These are phyloP conservation scores for Trifolium subterraneum DNA, from an alignment of 306 rosid species.

Conservation along the genomic window DNA sequence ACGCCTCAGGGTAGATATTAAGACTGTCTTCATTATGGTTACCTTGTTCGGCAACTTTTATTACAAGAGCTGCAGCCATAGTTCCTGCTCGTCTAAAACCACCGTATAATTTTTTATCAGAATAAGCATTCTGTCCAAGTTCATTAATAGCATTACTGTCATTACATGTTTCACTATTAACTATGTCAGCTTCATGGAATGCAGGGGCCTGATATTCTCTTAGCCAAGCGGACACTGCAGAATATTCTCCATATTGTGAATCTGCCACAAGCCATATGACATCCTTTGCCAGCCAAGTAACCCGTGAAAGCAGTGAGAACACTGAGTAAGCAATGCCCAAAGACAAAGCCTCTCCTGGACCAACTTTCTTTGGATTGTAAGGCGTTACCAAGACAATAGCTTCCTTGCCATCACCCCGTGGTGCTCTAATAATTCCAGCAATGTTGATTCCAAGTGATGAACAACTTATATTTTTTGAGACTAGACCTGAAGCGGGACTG, in stretches of 20 bases:
- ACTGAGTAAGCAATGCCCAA: conserved; percentile 86
- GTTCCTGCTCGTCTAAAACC: conserved; percentile 95
- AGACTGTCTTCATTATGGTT: conserved; percentile 74
- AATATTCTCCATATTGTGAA: conserved; percentile 80
- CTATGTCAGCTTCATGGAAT: conserved; percentile 46
- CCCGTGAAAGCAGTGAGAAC: conserved; percentile 80
- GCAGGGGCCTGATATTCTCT: conserved; percentile 84
- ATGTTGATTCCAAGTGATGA: conserved; percentile 69
- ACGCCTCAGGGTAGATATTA: conserved; percentile 82
- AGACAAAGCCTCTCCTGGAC: conserved; percentile 70
- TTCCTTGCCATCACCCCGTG: conserved; percentile 97
- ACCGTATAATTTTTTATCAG: conserved; percentile 50
- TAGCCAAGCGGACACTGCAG: conserved; percentile 84
- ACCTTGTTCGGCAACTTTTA: conserved; percentile 70
- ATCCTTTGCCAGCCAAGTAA: conserved; percentile 96
- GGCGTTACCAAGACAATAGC: conserved; percentile 93
- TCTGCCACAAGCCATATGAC: conserved; percentile 89
- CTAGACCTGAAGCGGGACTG: conserved; percentile 62
- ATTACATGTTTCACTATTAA: conserved; percentile 60
- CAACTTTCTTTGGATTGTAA: conserved; percentile 61
- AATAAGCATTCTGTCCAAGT: too few species aligned
- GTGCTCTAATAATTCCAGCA: conserved; percentile 90
- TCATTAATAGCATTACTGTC: conserved; percentile 41
- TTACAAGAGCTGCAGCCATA: conserved; percentile 91
- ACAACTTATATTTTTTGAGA: conserved; percentile 66